Conservation (phyloP, 805 yeast genomes). For the Lachancea fermentati region DNA sequence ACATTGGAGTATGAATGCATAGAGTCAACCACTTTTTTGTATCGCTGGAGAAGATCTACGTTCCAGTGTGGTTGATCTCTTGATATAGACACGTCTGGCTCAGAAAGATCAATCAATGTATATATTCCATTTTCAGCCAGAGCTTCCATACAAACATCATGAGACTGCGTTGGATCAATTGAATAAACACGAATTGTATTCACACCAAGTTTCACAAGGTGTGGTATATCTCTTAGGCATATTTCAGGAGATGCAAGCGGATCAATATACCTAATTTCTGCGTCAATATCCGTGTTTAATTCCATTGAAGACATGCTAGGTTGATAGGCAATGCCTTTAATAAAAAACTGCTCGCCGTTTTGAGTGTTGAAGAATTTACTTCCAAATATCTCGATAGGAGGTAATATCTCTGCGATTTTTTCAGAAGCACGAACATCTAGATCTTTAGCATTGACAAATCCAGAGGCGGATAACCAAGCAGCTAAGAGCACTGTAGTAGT, state of each 20-base stretch:
- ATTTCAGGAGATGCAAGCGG: conserved; percentile 67
- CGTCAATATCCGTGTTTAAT: conserved; percentile 7
- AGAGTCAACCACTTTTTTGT: conserved; percentile 75
- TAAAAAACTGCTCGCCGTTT: conserved; percentile 77
- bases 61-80: conserved; percentile 79
- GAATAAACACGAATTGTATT: conserved; percentile 86
- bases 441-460: conserved; percentile 5
- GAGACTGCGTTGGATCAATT: conserved; percentile 64
- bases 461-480: not conserved
- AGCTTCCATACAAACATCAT: conserved; percentile 70
- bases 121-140: conserved; percentile 85
- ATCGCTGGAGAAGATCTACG: conserved; percentile 63
- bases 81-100: conserved; percentile 73
- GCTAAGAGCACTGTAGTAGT: not conserved
- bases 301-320: conserved; percentile 44
- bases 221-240: conserved; percentile 82
- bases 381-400: conserved; percentile 55
- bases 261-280: conserved; percentile 44
- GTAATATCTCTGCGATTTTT: conserved; percentile 3
- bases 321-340: conserved; percentile 87
- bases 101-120: conserved; percentile 83
- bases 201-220: conserved; percentile 58
- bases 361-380: conserved; percentile 69
- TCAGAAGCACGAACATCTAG: conserved; percentile 2
- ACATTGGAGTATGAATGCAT: conserved; percentile 74